Evolutionary conservation across 768 basidiomycete species (phyloP), one percentile per base, ranked within the genome.

Genomic region (Paxillus ammoniavirescens): DNA sequence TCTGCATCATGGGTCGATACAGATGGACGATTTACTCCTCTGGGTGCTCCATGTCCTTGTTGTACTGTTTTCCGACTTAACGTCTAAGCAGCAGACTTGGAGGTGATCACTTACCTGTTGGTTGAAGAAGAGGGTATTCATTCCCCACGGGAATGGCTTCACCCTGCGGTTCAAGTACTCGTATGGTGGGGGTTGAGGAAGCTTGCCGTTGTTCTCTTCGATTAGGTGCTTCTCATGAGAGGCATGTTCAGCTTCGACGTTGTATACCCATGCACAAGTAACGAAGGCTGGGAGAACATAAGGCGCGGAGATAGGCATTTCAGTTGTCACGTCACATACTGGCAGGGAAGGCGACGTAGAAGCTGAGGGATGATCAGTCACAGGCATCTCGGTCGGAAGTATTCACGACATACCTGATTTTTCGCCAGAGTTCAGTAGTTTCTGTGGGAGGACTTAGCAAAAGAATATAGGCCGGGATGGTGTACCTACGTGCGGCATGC

Each of bases 111-210:
- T 43, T 66, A 89, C 91, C 60, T 82, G 76, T 47, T 83, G 69
- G 68, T 91, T 93, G 76, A 80, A 93, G 79, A 93, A 93, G 15
- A 93, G 78, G 13, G 81, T 79, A 81, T 93, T 93, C 62, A 60
- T 71, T 21, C 91, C 91, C 91, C 91, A 93, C 17, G 91, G 91
- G 79, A 80, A 93, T 38, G 91, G 88, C 70, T 89, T 91, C 54
- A 68, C 68, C 55, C 91, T 77, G 63, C 76, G 81, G 75, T 92
- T 91, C 71, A 93, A 63, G 75, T 86, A 90, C 41, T 89, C 82
- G 63, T 83, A 93, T n/a, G 73, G 73, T 41, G 91, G 89, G 28
- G 77, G 70, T 57, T 86, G 81, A 52, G 89, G 88, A 49, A 90
- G 78, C 52, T 80, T 75, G 37, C 90, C 90, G 42, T 78, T 83